A percentile compares a stretch with the other conserved stretches of the same genome.
Evolutionary conservation across 306 rosid genomes (phyloP).

Genomic region (Cucumis cinereus): DNA sequence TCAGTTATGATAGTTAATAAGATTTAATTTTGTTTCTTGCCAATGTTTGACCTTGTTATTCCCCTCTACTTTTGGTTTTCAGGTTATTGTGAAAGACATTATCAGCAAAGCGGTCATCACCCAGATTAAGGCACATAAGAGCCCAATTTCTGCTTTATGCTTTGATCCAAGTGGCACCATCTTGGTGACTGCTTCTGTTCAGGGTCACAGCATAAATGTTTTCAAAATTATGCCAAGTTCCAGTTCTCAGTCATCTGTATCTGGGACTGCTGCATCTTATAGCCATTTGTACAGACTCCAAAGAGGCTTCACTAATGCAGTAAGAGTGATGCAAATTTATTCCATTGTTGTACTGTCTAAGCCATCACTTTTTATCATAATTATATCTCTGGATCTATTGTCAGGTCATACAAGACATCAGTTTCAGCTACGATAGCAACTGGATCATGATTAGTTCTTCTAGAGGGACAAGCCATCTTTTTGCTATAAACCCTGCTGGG

Average conservation of each 20-base stretch:
- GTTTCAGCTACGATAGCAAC: slow-evolving; percentile 89
- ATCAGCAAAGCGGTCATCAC: slow-evolving; percentile 59
- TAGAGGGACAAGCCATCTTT: slow-evolving; percentile 88
- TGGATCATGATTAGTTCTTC: slow-evolving; percentile 99
- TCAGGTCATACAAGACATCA: slow-evolving; percentile 93
- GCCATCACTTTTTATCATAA: background rate
- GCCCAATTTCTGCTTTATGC: slow-evolving; percentile 89
- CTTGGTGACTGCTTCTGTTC: slow-evolving; percentile 84
- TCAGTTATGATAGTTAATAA: background rate
- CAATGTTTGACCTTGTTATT: background rate
- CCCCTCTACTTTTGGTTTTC: slow-evolving; percentile 11
- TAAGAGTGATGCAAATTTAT: slow-evolving; percentile 18
- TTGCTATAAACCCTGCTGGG: slow-evolving; percentile 85
- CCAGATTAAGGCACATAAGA: slow-evolving; percentile 82
- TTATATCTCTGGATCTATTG: slow-evolving; percentile 5
- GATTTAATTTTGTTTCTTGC: background rate
- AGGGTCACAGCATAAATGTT: slow-evolving; percentile 91
- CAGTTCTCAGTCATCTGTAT: slow-evolving; percentile 24
- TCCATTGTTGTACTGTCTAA: background rate
- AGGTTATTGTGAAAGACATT: slow-evolving; percentile 86
- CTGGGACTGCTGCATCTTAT: slow-evolving; percentile 37
- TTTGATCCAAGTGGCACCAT: slow-evolving; percentile 91
- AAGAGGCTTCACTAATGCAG: slow-evolving; percentile 92
- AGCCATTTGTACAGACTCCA: slow-evolving; percentile 81
- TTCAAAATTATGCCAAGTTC: slow-evolving; percentile 60